phyloP scores from a whole-genome alignment of 192 early-diverging fungal species.

The Dimargaris xerosporica region DNA sequence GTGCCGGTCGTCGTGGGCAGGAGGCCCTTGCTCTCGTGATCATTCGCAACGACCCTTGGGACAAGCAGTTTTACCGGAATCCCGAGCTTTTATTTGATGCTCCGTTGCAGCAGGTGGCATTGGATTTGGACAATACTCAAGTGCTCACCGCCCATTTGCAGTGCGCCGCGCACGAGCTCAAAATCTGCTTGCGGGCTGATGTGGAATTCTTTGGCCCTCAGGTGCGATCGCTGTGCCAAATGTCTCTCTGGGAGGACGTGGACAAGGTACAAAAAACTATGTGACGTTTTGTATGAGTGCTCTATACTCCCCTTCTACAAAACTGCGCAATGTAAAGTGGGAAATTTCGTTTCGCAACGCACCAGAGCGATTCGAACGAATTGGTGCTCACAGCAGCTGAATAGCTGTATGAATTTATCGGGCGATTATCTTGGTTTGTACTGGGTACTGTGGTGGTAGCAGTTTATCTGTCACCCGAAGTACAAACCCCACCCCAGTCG shows the following conservation, averaged over 20 bases:
- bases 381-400: background rate
- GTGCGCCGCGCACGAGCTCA: slow-evolving; percentile 43
- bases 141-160: slow-evolving; percentile 38
- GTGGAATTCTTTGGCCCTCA: slow-evolving; percentile 16
- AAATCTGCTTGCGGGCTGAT: slow-evolving; percentile 15
- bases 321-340: background rate
- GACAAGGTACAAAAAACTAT: background rate
- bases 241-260: slow-evolving; percentile 12
- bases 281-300: background rate
- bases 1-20: slow-evolving; percentile 41
- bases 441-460: slow-evolving; percentile 7
- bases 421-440: background rate
- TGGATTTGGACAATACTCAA: slow-evolving; percentile 19
- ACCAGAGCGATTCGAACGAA: background rate
- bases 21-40: slow-evolving; percentile 43
- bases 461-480: slow-evolving; percentile 29
- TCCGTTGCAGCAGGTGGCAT: slow-evolving; percentile 16
- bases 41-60: slow-evolving; percentile 24
- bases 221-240: slow-evolving; percentile 13
- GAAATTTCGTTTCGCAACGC: background rate
- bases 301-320: background rate
- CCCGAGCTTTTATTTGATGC: slow-evolving; percentile 34
- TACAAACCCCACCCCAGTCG: slow-evolving; percentile 28
- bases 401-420: background rate
- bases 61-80: slow-evolving; percentile 30